phyloP scores from a whole-genome alignment of 352 stramenopile species.

The Blastocystis sp. region DNA sequence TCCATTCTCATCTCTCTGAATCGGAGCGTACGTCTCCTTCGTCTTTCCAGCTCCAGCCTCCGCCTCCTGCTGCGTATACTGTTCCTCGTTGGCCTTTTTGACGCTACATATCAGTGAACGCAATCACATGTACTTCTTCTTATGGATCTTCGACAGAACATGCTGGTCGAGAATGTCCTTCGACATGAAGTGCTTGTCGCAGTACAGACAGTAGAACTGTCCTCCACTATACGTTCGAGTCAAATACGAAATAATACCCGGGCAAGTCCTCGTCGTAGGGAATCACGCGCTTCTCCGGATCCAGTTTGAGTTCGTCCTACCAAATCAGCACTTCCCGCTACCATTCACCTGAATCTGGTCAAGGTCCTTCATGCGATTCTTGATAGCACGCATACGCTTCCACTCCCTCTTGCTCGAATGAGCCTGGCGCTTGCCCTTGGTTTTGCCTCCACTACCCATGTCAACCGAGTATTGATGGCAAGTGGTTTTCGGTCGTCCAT shows the following conservation, averaged over 20 bases:
- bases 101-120: constrained; percentile 10
- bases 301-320: constrained; percentile 55
- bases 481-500: neutral
- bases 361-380: constrained; percentile 47
- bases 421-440: constrained; percentile 48
- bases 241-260: neutral
- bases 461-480: neutral
- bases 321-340: neutral
- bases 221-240: neutral
- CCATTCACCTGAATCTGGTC: constrained; percentile 49
- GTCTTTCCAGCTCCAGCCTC: constrained; percentile 47
- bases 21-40: constrained; percentile 37
- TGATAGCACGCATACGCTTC: constrained; percentile 23
- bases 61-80: constrained; percentile 53
- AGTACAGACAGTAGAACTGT: constrained; percentile 57
- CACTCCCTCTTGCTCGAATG: constrained; percentile 10
- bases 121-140: constrained; percentile 14
- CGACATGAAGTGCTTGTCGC: constrained; percentile 46
- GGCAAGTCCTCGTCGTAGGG: constrained; percentile 55
- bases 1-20: neutral
- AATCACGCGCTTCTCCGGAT: constrained; percentile 43
- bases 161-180: constrained; percentile 55
- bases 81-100: constrained; percentile 51
- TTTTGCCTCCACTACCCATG: constrained; percentile 57
- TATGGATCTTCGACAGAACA: constrained; percentile 16